Conservation (phyloP, 805 yeast genomes). For the Wickerhamiella musiphila region DNA sequence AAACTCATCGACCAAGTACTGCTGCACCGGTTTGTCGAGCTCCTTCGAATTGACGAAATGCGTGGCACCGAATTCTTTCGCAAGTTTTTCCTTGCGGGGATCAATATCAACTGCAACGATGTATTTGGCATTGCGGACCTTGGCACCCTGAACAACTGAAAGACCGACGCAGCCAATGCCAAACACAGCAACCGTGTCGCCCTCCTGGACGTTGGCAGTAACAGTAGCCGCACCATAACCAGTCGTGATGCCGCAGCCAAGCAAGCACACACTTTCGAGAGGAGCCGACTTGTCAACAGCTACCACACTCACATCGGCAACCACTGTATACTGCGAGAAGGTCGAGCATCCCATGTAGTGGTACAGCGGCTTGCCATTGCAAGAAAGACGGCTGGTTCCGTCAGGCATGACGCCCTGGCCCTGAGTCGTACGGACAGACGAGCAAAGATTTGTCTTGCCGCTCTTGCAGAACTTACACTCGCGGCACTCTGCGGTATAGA, state of each 20-base stretch:
- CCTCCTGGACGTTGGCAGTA: slow-evolving; percentile 78
- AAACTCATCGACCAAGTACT: slow-evolving; percentile 60
- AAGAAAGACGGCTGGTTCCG: slow-evolving; percentile 81
- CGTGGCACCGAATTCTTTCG: slow-evolving; percentile 81
- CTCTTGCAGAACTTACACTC: slow-evolving; percentile 89
- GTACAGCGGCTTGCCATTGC: slow-evolving; percentile 55
- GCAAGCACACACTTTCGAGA: slow-evolving; percentile 70
- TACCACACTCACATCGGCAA: slow-evolving; percentile 91
- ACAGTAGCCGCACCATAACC: slow-evolving; percentile 96
- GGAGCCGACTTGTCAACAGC: slow-evolving; percentile 76
- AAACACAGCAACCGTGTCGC: slow-evolving; percentile 88
- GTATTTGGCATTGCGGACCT: slow-evolving; percentile 60
- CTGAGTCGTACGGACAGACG: slow-evolving; percentile 90
- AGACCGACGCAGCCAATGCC: slow-evolving; percentile 98
- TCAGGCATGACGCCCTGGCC: slow-evolving; percentile 99
- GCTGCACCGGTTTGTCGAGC: slow-evolving; percentile 58
- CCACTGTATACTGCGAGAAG: slow-evolving; percentile 93
- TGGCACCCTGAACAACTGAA: slow-evolving; percentile 91
- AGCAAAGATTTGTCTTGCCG: slow-evolving; percentile 94
- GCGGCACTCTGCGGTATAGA: slow-evolving; percentile 92
- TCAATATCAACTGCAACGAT: slow-evolving; percentile 74
- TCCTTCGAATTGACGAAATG: slow-evolving; percentile 78
- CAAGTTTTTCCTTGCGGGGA: slow-evolving; percentile 72
- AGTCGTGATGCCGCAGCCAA: slow-evolving; percentile 97
- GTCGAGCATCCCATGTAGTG: slow-evolving; percentile 99